These are phyloP conservation scores for Coniochaeta pulveracea DNA, from an alignment of 2,329 filamentous ascomycete genomes.

Conservation along the genomic window DNA sequence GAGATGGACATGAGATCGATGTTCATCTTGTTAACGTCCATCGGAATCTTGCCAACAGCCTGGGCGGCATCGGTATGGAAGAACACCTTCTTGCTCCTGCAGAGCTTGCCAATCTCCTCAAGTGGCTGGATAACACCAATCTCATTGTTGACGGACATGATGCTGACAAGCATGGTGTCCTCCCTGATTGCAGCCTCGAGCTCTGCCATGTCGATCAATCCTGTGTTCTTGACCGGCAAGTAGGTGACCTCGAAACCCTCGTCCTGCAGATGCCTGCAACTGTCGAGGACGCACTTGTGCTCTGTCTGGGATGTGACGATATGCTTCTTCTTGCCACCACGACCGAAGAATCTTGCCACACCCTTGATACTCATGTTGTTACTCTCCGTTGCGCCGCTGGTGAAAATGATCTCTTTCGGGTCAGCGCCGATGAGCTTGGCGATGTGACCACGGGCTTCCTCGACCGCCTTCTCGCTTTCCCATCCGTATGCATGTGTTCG, in stretches of 20 bases:
- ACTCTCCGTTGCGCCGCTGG: conserved; percentile 92
- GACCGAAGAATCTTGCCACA: conserved; percentile 88
- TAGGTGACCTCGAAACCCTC: conserved; percentile 98
- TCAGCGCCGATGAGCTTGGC: conserved; percentile 86
- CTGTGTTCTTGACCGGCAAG: conserved; percentile 76
- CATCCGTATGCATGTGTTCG: conserved; percentile 96
- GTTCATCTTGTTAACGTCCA: conserved; percentile 97
- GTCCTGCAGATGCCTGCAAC: conserved; percentile 90
- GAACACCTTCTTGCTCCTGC: conserved; percentile 84
- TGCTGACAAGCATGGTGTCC: conserved; percentile 84
- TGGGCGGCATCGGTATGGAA: conserved; percentile 97
- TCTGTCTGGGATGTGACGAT: conserved; percentile 97
- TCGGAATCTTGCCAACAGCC: conserved; percentile 94
- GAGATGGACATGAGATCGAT: conserved; percentile 98
- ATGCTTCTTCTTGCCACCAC: conserved; percentile 92
- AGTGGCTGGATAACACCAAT: conserved; percentile 98
- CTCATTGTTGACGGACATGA: conserved; percentile 99
- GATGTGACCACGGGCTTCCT: conserved; percentile 73
- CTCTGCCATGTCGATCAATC: conserved; percentile 73
- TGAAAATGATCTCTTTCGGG: conserved; percentile 97
- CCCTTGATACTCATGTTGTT: conserved; percentile 99
- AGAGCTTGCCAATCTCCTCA: conserved; percentile 85
- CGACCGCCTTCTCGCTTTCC: conserved; percentile 92
- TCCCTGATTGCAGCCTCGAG: conserved; percentile 83
- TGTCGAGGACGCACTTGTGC: conserved; percentile 97